phyloP scores from a whole-genome alignment of 148 eudicot genomes.

The Vaccinium vitisidaea region DNA sequence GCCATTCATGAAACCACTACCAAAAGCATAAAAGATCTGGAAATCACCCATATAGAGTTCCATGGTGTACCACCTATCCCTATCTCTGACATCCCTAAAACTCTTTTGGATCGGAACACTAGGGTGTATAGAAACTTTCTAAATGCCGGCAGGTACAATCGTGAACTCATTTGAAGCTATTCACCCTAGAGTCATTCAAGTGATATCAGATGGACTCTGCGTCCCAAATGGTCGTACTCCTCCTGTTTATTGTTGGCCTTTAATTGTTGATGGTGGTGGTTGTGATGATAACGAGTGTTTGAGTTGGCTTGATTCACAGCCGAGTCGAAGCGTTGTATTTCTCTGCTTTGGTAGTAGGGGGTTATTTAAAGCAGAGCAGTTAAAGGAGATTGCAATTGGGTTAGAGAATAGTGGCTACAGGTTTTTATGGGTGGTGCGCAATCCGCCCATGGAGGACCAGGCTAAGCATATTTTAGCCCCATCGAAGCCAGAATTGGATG shows the following conservation, averaged over 20 bases:
- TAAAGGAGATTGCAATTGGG: slow-evolving; percentile 31
- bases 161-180: slow-evolving; percentile 26
- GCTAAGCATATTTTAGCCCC: slow-evolving; percentile 10
- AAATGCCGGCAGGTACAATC: slow-evolving; percentile 20
- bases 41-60: slow-evolving; percentile 5
- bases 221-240: slow-evolving; percentile 25
- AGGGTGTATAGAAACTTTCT: slow-evolving; percentile 3
- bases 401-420: slow-evolving; percentile 29
- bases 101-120: slow-evolving; percentile 14
- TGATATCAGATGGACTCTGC: slow-evolving; percentile 21
- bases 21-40: slow-evolving; percentile 15
- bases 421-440: slow-evolving; percentile 32
- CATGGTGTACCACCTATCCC: slow-evolving; percentile 20
- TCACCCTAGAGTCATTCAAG: slow-evolving; percentile 19
- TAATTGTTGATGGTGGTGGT: neutral
- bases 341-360: slow-evolving; percentile 35
- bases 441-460: slow-evolving; percentile 21
- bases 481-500: slow-evolving; percentile 14
- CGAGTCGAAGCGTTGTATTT: slow-evolving; percentile 29
- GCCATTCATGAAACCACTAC: slow-evolving; percentile 5
- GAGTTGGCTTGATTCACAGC: slow-evolving; percentile 33
- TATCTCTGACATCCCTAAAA: slow-evolving; percentile 12
- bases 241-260: slow-evolving; percentile 28
- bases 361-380: slow-evolving; percentile 18
- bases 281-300: slow-evolving; percentile 11